Evolutionary conservation across 2,329 filamentous ascomycete genomes (phyloP).

Genomic region (Canariomyces notabilis): DNA sequence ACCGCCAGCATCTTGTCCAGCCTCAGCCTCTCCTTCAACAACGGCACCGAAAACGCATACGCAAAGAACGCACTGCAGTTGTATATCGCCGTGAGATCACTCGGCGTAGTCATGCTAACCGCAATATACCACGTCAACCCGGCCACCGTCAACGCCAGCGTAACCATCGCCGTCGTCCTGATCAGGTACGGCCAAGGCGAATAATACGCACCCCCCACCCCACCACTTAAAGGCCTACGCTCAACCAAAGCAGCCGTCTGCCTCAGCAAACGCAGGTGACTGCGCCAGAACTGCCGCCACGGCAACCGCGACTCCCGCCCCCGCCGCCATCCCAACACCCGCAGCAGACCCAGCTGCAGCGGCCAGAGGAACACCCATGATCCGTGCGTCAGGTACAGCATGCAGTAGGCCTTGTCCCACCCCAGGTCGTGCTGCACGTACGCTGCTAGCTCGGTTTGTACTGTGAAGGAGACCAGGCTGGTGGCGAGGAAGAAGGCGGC

Average conservation of each 20-base stretch:
- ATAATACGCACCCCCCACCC: constrained; percentile 15
- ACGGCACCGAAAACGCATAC: constrained; percentile 89
- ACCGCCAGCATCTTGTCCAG: constrained; percentile 84
- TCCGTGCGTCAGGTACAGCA: constrained; percentile 96
- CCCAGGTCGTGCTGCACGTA: constrained; percentile 88
- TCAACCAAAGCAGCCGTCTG: constrained; percentile 76
- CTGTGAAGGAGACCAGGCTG: constrained; percentile 80
- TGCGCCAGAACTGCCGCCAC: constrained; percentile 81
- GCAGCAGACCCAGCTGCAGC: constrained; percentile 71
- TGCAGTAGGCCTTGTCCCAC: constrained; percentile 99
- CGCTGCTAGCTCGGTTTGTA: constrained; percentile 93
- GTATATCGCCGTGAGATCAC: constrained; percentile 95
- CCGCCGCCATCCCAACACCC: constrained; percentile 73
- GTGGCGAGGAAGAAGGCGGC: constrained; percentile 78
- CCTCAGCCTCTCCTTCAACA: constrained; percentile 79
- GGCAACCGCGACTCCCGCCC: no score
- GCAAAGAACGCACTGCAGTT: constrained; percentile 99
- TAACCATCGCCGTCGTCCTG: constrained; percentile 74
- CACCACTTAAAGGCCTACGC: constrained; percentile 66
- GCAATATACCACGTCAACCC: constrained; percentile 95
- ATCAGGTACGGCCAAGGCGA: constrained; percentile 64
- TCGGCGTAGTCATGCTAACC: constrained; percentile 86
- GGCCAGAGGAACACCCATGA: constrained; percentile 93
- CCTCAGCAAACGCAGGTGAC: constrained; percentile 46
- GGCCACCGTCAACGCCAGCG: constrained; percentile 79